These are phyloP conservation scores for Nicotiana paniculata DNA, from an alignment of 257 asterid genomes.

Conservation along the genomic window DNA sequence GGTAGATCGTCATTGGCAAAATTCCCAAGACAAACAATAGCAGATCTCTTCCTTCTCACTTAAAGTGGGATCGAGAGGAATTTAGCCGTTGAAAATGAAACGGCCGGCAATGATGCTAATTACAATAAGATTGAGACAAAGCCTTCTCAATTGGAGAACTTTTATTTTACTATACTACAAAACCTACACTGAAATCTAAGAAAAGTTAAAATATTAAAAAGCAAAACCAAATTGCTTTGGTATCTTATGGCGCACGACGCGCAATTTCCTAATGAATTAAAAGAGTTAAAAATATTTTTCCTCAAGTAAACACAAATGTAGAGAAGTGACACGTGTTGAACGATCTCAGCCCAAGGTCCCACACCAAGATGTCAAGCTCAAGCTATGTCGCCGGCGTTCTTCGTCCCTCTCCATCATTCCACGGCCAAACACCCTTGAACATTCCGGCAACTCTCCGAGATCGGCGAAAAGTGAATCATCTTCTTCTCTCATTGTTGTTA, in stretches of 20 bases:
- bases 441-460: conserved; percentile 92
- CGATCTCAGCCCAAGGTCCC: conserved; percentile 35
- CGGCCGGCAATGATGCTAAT: conserved; percentile 30
- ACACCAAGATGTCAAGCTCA: conserved; percentile 41
- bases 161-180: conserved; percentile 30
- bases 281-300: background rate
- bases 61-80: background rate
- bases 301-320: conserved; percentile 15
- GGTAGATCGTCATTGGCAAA: background rate
- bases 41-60: conserved; percentile 1
- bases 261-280: conserved; percentile 10
- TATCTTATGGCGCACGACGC: conserved; percentile 33
- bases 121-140: conserved; percentile 43
- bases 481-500: conserved; percentile 68
- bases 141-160: conserved; percentile 23
- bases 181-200: conserved; percentile 41
- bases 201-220: conserved; percentile 15
- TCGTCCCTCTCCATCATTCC: conserved; percentile 53
- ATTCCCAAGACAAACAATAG: conserved; percentile 8
- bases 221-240: conserved; percentile 17
- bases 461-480: conserved; percentile 81
- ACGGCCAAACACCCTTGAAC: conserved; percentile 67
- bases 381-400: conserved; percentile 37
- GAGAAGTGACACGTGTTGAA: background rate
- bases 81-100: conserved; percentile 35